phyloP scores from a whole-genome alignment of 768 basidiomycete genomes.

The Gymnopilus dilepis region DNA sequence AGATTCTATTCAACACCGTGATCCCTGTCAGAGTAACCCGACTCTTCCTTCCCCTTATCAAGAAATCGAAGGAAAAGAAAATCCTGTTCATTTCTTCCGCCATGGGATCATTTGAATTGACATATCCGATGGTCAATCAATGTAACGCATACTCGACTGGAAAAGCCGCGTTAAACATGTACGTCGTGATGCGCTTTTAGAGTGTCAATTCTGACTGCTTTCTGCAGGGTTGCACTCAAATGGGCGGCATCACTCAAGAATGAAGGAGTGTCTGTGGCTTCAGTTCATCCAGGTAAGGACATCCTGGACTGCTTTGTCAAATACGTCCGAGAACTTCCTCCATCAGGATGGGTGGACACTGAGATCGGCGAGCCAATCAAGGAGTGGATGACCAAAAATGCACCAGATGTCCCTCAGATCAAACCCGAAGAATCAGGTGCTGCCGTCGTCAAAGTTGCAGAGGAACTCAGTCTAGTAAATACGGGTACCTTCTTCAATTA shows the following conservation, averaged over 20 bases:
- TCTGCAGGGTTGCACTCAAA: constrained; percentile 25
- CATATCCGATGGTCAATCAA: constrained; percentile 10
- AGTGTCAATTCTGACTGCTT: background rate
- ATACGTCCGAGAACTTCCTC: background rate
- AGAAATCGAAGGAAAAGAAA: constrained; percentile 27
- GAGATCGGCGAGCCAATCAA: constrained; percentile 22
- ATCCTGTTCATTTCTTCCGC: constrained; percentile 25
- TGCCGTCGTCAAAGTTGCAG: constrained; percentile 15
- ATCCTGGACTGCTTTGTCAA: background rate
- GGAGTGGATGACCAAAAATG: constrained; percentile 24
- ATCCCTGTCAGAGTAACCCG: constrained; percentile 18
- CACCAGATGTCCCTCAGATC: constrained; percentile 19
- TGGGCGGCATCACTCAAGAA: constrained; percentile 23
- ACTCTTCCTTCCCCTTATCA: constrained; percentile 25
- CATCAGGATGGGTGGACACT: constrained; percentile 24
- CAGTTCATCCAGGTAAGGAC: constrained; percentile 21
- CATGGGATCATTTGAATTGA: constrained; percentile 20
- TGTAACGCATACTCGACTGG: constrained; percentile 23
- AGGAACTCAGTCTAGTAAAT: constrained; percentile 11
- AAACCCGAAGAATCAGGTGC: constrained; percentile 14
- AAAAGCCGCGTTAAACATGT: constrained; percentile 27
- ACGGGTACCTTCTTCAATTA: background rate
- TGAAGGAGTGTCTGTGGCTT: constrained; percentile 19
- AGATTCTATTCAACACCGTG: constrained; percentile 26
- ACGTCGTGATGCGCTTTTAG: background rate